Conservation (phyloP, 106 monocot species). For the Xerophyta viscosa region DNA sequence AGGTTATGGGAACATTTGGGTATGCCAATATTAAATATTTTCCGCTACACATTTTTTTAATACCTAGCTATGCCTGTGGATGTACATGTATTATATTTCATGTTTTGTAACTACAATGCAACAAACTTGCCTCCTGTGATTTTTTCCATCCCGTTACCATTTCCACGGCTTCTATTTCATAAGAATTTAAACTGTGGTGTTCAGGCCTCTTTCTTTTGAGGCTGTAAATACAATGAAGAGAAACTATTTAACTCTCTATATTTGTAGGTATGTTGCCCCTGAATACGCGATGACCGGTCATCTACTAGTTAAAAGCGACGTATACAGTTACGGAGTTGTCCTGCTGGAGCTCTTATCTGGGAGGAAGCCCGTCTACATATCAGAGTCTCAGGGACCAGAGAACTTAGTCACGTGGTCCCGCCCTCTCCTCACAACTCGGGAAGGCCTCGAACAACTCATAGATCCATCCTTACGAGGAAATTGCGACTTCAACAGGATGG, state of each 20-base stretch:
- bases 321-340: constrained; percentile 95
- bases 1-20: constrained; percentile 98
- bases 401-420: constrained; percentile 92
- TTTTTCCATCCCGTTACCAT: too few species aligned
- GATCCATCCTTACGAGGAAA: constrained; percentile 57
- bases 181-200: too few species aligned
- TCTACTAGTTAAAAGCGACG: constrained; percentile 90
- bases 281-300: constrained; percentile 99
- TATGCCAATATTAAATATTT: constrained; percentile 36
- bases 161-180: too few species aligned
- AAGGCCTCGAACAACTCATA: constrained; percentile 67
- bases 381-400: constrained; percentile 54
- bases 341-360: constrained; percentile 87
- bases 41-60: too few species aligned
- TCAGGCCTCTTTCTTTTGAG: too few species aligned
- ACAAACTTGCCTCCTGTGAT: too few species aligned
- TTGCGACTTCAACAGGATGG: constrained; percentile 47
- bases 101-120: too few species aligned
- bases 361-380: constrained; percentile 75
- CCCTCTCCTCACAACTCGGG: constrained; percentile 54
- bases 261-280: constrained; percentile 90
- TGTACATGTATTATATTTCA: too few species aligned
- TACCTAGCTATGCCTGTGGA: too few species aligned
- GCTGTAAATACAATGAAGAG: too few species aligned
- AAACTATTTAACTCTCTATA: too few species aligned